Conservation (phyloP, 202 grass and related monocot species). For the Musa balbisiana region DNA sequence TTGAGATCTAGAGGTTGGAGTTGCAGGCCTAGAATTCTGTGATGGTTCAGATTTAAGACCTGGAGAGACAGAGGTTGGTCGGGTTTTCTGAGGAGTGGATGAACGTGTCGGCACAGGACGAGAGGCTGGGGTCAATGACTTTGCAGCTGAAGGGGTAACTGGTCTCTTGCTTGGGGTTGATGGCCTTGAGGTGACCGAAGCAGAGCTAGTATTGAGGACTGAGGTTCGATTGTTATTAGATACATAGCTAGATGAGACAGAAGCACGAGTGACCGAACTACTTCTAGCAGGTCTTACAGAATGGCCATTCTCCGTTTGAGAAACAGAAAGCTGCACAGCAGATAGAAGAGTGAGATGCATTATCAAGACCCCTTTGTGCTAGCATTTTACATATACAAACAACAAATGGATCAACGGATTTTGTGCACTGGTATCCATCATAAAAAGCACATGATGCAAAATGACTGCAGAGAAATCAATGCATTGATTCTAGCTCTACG, state of each 20-base stretch:
- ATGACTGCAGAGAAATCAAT: not conserved
- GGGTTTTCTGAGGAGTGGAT: conserved; percentile 49
- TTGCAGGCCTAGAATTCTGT: conserved; percentile 65
- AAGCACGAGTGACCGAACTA: conserved; percentile 56
- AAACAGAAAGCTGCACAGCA: conserved; percentile 52
- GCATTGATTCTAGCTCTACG: not conserved
- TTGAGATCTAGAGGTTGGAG: conserved; percentile 48
- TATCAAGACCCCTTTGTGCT: not conserved
- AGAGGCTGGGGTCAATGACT: conserved; percentile 37
- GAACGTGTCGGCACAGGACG: conserved; percentile 38
- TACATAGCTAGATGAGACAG: conserved; percentile 35
- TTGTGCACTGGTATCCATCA: not conserved
- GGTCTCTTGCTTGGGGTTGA: conserved; percentile 54
- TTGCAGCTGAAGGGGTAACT: conserved; percentile 41
- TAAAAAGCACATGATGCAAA: not conserved
- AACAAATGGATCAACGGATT: too few species aligned
- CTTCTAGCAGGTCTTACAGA: conserved; percentile 48
- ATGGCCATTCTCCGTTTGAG: conserved; percentile 59
- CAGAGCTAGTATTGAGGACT: conserved; percentile 51
- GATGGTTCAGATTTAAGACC: conserved; percentile 31
- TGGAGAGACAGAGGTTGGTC: conserved; percentile 23
- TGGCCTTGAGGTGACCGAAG: conserved; percentile 57
- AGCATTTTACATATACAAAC: not conserved
- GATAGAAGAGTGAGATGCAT: not conserved
- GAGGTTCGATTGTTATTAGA: conserved; percentile 53